Base-by-base conservation (phyloP, 257 asterid genomes). In the Verbena officinalis region DNA sequence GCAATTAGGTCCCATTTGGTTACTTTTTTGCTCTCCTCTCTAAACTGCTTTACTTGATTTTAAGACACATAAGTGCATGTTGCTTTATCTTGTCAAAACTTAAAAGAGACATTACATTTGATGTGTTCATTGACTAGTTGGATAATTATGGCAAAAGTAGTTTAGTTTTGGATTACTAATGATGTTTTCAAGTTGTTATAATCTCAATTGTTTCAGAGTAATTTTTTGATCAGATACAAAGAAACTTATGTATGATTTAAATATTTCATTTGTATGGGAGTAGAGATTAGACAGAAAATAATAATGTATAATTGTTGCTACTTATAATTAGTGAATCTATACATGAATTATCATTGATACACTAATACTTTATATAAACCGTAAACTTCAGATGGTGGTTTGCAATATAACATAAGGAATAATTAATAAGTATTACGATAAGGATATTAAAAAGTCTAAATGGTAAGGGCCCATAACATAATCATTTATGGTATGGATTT, bases 1-100 rank as follows among this genome's bases (percentile, higher is more conserved):
- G 64, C 71, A 51, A 40, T 73, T 73, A 43, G 72, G 57, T 39
- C 77, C 74, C 61, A 42, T 43, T 24, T 9, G n/a, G n/a, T 36
- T 9, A 27, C 11, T 59, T 34, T 45, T 75, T 65, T 65, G 20
- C 62, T 31, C 36, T 16, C 53, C 53, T 43, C 46, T 20, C 42
- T 16, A 59, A 17, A 42, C 43, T 49, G 15, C 27, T 64, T 70
- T 61, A n/a, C 73, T 75, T 40, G 63, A 65, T 61, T 70, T 52
- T 53, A 19, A 57, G 70, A 17, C 73, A 59, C 59, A 45, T 33
- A 33, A 58, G 59, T 43, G n/a, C n/a, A n/a, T n/a, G 57, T 20
- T 34, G 43, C 64, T 4, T 52, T 59, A 59, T 65, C 24, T 24
- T 65, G 30, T n/a, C 40, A 11, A n/a, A n/a, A 10, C 43, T 38